Percentiles rank a stretch among this genome's conserved stretches.
Evolutionary conservation across 2,329 filamentous ascomycete species (phyloP).

Genomic region (Colletotrichum gloeosporioides): DNA sequence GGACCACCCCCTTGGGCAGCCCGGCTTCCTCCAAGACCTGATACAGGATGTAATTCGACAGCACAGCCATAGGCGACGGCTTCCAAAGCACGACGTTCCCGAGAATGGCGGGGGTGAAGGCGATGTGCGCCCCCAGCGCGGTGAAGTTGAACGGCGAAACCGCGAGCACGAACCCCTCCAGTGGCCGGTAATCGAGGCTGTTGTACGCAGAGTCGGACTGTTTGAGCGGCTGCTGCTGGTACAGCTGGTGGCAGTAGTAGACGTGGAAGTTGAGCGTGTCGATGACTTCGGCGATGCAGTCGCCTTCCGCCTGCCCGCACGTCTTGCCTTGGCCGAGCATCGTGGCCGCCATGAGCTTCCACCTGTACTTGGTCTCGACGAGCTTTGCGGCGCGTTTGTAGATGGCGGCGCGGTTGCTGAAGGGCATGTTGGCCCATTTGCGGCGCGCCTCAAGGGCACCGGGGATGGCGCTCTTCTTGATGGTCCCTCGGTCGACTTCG

Average conservation of each 20-base stretch:
- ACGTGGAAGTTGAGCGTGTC: neutral
- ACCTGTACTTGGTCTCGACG: neutral
- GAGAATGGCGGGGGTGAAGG: neutral
- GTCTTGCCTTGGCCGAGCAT: conserved; percentile 1
- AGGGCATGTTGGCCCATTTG: neutral
- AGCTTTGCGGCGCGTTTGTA: neutral
- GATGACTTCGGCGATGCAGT: neutral
- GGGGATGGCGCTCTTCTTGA: neutral
- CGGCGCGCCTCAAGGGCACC: neutral
- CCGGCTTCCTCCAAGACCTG: neutral
- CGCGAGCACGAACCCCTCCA: neutral
- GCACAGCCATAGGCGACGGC: neutral
- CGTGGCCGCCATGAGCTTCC: neutral
- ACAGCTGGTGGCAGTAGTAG: neutral
- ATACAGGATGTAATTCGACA: neutral
- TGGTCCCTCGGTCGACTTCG: neutral
- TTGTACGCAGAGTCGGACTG: neutral
- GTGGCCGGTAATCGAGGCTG: neutral
- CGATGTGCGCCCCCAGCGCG: neutral
- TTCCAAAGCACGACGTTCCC: neutral
- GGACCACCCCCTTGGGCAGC: neutral
- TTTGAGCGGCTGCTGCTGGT: neutral
- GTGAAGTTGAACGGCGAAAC: neutral
- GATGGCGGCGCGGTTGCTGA: neutral
- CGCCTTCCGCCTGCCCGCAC: neutral